Base-by-base conservation (phyloP, 495 filamentous ascomycete genomes). In the Talaromyces borbonicus region DNA sequence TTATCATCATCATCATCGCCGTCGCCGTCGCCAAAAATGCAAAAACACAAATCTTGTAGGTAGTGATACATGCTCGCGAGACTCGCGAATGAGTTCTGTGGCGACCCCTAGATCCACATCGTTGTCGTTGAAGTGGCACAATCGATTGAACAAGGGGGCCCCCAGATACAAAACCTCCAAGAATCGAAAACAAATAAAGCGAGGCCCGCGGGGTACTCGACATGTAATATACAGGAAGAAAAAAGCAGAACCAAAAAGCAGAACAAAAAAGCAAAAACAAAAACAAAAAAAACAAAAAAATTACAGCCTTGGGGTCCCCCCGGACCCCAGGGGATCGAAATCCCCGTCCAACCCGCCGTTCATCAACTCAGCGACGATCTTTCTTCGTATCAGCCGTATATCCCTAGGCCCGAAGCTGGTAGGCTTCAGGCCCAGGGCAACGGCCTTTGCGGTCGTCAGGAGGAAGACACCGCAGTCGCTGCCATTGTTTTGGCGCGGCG, bases 381-480 rank as follows among this genome's bases (percentile, higher is more conserved):
- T 70, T 40, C 58, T 60, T 31, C 85, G 71, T 52, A 87, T 72
- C 8, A 71, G 54, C 9, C 63, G 57, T 49, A 84, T 78, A 43
- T 87, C 71, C 0, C 23, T n/a, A 18, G 78, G 61, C 0, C 62
- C 58, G 52, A 84, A 85, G 0, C 68, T 63, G 43, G 65, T 71
- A 0, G 83, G 83, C 45, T 81, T 74, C 8, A 87, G 56, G 0
- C 79, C 80, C 6, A 84, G 54, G 0, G 79, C 71, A 18, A 88
- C 56, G 53, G 81, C 84, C 46, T 85, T 80, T 26, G 81, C 80
- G 26, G 84, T 89, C 0, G 81, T 83, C 15, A 84, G 73, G 4
- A 81, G 72, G 53, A 90, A 93, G 2, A 88, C 82, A 5, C 88
- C 88, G 49, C 88, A 95, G 56, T 95, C 88, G 48, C 65, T 78